phyloP scores from a whole-genome alignment of 352 stramenopile genomes.

The Pythium monospermum region DNA sequence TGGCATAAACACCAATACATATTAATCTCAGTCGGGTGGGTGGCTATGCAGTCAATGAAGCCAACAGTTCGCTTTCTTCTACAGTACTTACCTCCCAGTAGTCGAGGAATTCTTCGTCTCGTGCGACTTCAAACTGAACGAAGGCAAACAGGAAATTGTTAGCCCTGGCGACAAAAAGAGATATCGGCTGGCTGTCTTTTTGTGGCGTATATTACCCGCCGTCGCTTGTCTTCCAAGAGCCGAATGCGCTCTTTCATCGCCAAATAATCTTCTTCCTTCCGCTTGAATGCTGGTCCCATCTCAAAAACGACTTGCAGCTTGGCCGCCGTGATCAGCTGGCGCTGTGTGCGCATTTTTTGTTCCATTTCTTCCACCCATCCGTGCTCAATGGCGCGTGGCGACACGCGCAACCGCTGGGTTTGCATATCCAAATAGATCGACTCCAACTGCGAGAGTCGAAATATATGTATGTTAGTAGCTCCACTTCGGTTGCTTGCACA shows the following conservation, averaged over 20 bases:
- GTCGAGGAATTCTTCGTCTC: constrained; percentile 74
- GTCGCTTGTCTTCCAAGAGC: constrained; percentile 39
- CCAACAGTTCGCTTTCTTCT: not conserved
- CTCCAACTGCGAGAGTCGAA: constrained; percentile 42
- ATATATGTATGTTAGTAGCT: not conserved
- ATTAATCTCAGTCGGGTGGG: no score
- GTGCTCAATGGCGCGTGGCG: constrained; percentile 68
- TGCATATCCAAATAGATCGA: constrained; percentile 81
- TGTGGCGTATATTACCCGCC: no score
- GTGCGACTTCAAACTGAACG: constrained; percentile 62
- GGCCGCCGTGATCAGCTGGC: constrained; percentile 45
- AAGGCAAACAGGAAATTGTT: not conserved
- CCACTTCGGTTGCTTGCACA: not conserved
- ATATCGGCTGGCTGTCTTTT: not conserved
- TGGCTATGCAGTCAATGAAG: not conserved
- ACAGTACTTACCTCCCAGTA: constrained; percentile 59
- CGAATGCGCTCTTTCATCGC: constrained; percentile 31
- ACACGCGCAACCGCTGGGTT: constrained; percentile 63
- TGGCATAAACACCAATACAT: not conserved
- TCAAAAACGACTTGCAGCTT: constrained; percentile 61
- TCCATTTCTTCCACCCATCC: constrained; percentile 85
- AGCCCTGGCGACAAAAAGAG: not conserved
- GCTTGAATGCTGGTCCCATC: constrained; percentile 48
- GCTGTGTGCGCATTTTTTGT: constrained; percentile 57
- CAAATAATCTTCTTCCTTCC: constrained; percentile 39